These are phyloP conservation scores for Urostyla sp. DNA, from an alignment of 73 alveolate genomes.

Conservation along the genomic window DNA sequence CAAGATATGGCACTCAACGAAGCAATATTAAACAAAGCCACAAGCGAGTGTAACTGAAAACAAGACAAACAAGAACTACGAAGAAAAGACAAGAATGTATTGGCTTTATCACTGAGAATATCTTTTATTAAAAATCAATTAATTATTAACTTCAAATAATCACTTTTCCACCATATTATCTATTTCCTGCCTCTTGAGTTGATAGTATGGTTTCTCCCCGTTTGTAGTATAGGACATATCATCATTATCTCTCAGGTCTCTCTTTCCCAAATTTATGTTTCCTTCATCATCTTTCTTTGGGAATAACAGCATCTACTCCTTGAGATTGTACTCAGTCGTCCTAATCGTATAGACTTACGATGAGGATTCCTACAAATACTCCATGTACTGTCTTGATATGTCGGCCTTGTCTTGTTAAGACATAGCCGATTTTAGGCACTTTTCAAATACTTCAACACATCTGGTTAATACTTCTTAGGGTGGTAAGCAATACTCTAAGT, in stretches of 20 bases:
- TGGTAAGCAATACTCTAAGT: constrained; percentile 18
- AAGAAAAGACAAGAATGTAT: too few relatives aligned
- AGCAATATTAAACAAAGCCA: too few relatives aligned
- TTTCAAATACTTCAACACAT: constrained; percentile 13
- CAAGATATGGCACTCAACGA: too few relatives aligned
- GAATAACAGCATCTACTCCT: constrained; percentile 27
- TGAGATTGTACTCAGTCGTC: constrained; percentile 20
- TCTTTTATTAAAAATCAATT: too few relatives aligned
- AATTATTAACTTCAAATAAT: too few relatives aligned
- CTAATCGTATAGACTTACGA: constrained; percentile 1
- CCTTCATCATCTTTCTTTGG: too few relatives aligned
- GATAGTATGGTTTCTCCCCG: background rate
- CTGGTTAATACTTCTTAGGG: constrained; percentile 25
- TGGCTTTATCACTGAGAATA: too few relatives aligned
- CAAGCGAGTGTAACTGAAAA: too few relatives aligned
- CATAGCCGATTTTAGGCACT: background rate
- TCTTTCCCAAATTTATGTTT: background rate
- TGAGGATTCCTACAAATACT: constrained; percentile 28
- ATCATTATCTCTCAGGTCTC: constrained; percentile 17
- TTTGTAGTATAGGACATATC: background rate
- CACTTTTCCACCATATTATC: too few relatives aligned
- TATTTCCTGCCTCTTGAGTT: background rate
- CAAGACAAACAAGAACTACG: too few relatives aligned
- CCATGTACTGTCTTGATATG: constrained; percentile 20
- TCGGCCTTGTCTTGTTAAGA: constrained; percentile 12